Evolutionary conservation across 371 early-diverging fungal genomes (phyloP), one percentile per base, ranked within the genome.

Genomic region (Paraphysoderma sedebokerense): DNA sequence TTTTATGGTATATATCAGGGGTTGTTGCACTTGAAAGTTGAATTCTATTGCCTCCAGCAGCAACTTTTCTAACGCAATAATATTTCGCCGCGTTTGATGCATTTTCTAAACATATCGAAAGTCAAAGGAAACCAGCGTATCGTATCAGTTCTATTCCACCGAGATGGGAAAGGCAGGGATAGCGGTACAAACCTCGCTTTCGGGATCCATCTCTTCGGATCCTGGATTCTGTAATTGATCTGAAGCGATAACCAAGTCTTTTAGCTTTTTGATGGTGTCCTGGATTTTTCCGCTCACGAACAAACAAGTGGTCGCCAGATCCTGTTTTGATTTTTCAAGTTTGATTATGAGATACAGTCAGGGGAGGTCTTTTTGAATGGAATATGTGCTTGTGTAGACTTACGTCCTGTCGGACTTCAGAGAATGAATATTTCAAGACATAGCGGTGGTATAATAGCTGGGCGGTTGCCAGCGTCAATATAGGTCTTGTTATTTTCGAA

Each of bases 231-330:
- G 58, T 12, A 72, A 68, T 38, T 64, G 60, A 33, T 76, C 74
- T 0, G 75, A 74, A 33, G 71, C 77, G 4, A 75, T 68, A 53
- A 76, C 61, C 17, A 84, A 77, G 48, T 84, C 82, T 53, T 76
- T 76, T 29, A 81, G 63, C 44, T 74, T 76, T 46, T 84, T 84
- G 50, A 76, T 67, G 0, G 81, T 82, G 42, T 84, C 85, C 46
- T 84, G 81, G 46, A 81, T 76, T 47, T 84, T 84, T 24, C 72
- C 75, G 2, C 81, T 79, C 1, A 81, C 82, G 56, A 80, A 79
- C 12, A 84, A 50, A 44, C 80, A 80, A 12, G 81, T 72, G 28
- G 76, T 60, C 35, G 61, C 68, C 31, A 71, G 65, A 53, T 69
- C 76, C 74, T 69, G 57, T 46, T n/a, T n/a, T n/a, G n/a, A n/a